Conservation (phyloP, 1,284 basidiomycete genomes). For the Pseudomicrostroma phylloplanum region DNA sequence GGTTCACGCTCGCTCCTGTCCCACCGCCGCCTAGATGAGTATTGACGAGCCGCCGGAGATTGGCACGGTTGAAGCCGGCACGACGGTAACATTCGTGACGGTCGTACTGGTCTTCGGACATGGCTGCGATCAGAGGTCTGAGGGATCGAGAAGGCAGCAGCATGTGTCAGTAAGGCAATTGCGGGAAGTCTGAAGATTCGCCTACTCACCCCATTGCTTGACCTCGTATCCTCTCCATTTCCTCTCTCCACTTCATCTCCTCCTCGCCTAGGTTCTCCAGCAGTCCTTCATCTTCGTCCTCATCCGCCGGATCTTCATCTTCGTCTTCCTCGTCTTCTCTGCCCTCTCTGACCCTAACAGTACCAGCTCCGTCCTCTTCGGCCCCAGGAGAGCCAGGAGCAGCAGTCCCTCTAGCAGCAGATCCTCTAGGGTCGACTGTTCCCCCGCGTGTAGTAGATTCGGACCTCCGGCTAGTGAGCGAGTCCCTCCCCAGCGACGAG, state of each 20-base stretch:
- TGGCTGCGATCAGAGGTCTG: conserved; percentile 1
- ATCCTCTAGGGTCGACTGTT: background rate
- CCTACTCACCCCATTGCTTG: conserved; percentile 6
- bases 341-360: background rate
- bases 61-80: conserved; percentile 4
- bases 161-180: background rate
- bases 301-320: background rate
- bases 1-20: background rate
- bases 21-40: conserved; percentile 2
- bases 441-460: background rate
- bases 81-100: conserved; percentile 6
- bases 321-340: background rate
- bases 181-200: background rate
- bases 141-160: background rate
- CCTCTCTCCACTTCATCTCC: conserved; percentile 6
- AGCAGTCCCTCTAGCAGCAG: background rate
- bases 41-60: background rate
- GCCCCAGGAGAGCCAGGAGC: background rate
- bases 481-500: too few species aligned
- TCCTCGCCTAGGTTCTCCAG: conserved; percentile 3
- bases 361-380: background rate
- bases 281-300: conserved; percentile 2
- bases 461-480: background rate
- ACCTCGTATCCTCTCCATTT: conserved; percentile 3
- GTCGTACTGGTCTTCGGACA: conserved; percentile 6